Conservation (phyloP, 1,139 yeast genomes). For the Nakaseomyces uthaithaninus region DNA sequence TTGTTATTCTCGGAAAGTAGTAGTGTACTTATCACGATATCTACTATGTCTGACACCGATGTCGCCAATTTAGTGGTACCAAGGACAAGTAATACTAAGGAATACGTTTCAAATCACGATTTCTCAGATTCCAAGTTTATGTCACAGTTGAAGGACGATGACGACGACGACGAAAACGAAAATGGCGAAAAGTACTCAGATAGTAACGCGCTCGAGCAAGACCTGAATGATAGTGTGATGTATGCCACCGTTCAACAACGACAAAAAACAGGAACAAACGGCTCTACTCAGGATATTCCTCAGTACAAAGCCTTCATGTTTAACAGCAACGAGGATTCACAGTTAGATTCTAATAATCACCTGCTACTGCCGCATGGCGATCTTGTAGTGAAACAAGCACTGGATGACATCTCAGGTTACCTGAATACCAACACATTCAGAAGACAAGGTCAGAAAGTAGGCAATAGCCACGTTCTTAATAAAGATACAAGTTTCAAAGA, state of each 20-base stretch:
- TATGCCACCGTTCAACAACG: slow-evolving; percentile 4
- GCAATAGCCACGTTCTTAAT: slow-evolving; percentile 1
- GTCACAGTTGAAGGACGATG: slow-evolving; percentile 5
- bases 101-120: slow-evolving; percentile 3
- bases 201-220: no score
- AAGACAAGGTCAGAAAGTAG: slow-evolving; percentile 11
- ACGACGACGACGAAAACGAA: neutral
- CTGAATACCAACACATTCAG: slow-evolving; percentile 25
- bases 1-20: no score
- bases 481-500: slow-evolving; percentile 5
- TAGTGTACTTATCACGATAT: no score
- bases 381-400: slow-evolving; percentile 22
- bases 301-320: neutral
- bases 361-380: slow-evolving; percentile 15
- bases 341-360: neutral
- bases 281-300: neutral
- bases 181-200: neutral
- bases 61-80: slow-evolving; percentile 1
- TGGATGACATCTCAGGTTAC: slow-evolving; percentile 25
- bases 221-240: neutral
- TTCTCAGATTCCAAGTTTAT: slow-evolving; percentile 6
- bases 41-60: neutral
- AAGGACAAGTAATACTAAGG: neutral
- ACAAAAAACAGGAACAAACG: neutral
- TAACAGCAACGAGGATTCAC: neutral